These are phyloP conservation scores for Magnaporthales sp. DNA, from an alignment of 2,329 filamentous ascomycete species.

Conservation along the genomic window DNA sequence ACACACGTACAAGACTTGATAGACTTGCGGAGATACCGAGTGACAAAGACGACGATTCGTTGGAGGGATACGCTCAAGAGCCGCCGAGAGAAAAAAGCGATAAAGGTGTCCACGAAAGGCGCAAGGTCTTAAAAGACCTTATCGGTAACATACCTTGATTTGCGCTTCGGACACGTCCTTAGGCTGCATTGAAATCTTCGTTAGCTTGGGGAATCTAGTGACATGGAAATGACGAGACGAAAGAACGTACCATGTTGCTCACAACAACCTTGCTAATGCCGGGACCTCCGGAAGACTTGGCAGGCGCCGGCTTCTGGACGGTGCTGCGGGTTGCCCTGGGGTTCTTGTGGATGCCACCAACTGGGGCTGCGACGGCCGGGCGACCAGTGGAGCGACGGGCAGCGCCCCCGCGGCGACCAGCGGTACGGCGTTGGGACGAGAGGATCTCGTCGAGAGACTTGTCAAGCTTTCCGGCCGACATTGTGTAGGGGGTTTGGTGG, in stretches of 20 bases:
- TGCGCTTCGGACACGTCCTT: slow-evolving; percentile 92
- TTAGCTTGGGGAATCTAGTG: slow-evolving; percentile 31
- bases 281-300: slow-evolving; percentile 50
- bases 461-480: slow-evolving; percentile 86
- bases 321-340: slow-evolving; percentile 51
- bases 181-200: slow-evolving; percentile 48
- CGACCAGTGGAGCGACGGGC: slow-evolving; percentile 43
- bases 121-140: slow-evolving; percentile 57
- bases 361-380: slow-evolving; percentile 55
- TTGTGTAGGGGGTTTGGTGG: slow-evolving; percentile 34
- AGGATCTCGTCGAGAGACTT: slow-evolving; percentile 97
- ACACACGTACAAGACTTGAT: slow-evolving; percentile 3
- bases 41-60: slow-evolving; percentile 12
- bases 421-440: slow-evolving; percentile 60
- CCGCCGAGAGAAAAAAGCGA: slow-evolving; percentile 12
- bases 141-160: slow-evolving; percentile 99
- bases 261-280: slow-evolving; percentile 96
- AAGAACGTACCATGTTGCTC: slow-evolving; percentile 87
- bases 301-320: slow-evolving; percentile 52
- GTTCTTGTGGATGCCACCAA: slow-evolving; percentile 76
- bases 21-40: neutral
- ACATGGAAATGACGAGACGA: neutral
- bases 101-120: slow-evolving; percentile 57
- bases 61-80: slow-evolving; percentile 15
- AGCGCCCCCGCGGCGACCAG: slow-evolving; percentile 38